Conservation (phyloP, 2,329 filamentous ascomycete genomes). For the Trichophyton simii region DNA sequence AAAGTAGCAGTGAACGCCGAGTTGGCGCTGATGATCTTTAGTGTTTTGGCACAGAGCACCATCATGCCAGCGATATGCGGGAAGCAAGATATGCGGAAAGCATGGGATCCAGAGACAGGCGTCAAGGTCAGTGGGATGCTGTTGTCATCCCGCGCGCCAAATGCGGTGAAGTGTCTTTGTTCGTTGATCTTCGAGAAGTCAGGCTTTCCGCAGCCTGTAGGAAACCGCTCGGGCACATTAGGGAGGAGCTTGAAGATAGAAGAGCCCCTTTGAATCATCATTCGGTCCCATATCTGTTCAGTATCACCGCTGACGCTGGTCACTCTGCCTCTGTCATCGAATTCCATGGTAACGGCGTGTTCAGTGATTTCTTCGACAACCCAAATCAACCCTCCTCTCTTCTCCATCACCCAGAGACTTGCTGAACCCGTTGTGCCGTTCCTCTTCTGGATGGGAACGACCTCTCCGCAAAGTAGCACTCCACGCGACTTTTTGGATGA, state of each 20-base stretch:
- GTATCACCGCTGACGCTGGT: constrained; percentile 59
- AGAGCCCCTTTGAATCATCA: constrained; percentile 52
- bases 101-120: constrained; percentile 53
- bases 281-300: constrained; percentile 74
- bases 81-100: constrained; percentile 80
- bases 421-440: constrained; percentile 86
- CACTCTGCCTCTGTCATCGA: constrained; percentile 67
- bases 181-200: constrained; percentile 65
- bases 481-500: constrained; percentile 67
- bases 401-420: constrained; percentile 97
- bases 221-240: constrained; percentile 60
- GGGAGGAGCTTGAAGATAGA: constrained; percentile 71
- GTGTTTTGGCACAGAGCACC: constrained; percentile 65
- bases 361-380: constrained; percentile 96
- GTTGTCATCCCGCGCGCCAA: constrained; percentile 44
- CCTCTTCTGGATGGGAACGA: constrained; percentile 94
- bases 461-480: constrained; percentile 86
- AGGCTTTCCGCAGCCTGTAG: constrained; percentile 54
- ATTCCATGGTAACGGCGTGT: constrained; percentile 64
- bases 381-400: constrained; percentile 87
- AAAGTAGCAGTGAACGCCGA: constrained; percentile 85
- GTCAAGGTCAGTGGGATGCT: constrained; percentile 77
- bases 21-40: constrained; percentile 84
- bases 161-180: constrained; percentile 71
- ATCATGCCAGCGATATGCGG: constrained; percentile 96